Evolutionary conservation across 1,139 yeast species (phyloP), one percentile per base, ranked within the genome.

Genomic region (Zygosaccharomyces sapae): DNA sequence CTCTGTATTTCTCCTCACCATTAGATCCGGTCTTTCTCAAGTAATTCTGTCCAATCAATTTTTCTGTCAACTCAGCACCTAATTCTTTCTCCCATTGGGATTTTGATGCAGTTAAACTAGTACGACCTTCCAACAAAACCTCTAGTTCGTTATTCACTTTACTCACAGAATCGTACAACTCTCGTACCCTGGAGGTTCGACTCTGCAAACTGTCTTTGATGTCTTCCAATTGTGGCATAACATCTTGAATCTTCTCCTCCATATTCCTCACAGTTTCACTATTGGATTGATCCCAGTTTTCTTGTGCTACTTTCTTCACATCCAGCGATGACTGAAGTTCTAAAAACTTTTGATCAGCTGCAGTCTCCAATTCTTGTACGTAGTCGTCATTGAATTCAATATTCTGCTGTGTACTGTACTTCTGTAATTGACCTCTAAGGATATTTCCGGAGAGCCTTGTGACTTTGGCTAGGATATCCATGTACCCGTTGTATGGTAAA

Each of bases 81-180:
- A 63, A 49, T 31, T 57, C 56, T 4, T 49, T 41, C 31, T 55
- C 62, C 68, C 68, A 64, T 36, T 59, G 61, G 27, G 50, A 46
- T 18, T 50, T 54, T 2, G 55, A 44, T 4, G 60, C 55, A n/a
- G 56, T 49, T 25, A 63, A 44, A 29, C 48, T 54, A 4, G 63
- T 57, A 25, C 55, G 54, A 6, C 60, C 55, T 18, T 49, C 54
- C 16, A 57, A 50, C 34, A 64, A 45, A 20, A 48, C 49, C 24
- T 56, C 61, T 8, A 58, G 45, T 33, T 61, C 65, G 6, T 49
- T 46, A 46, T 63, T 62, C 3, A 60, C 52, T 24, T 44, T 52
- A 12, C 47, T 40, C 19, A 63, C 58, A 20, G 54, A 54, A 3
- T 53, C 55, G 42, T 61, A 56, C 53, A 62, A 48, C 16, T 41